These are phyloP conservation scores for Smithsoniella earleae DNA, from an alignment of 163 green algal genomes.

Conservation along the genomic window DNA sequence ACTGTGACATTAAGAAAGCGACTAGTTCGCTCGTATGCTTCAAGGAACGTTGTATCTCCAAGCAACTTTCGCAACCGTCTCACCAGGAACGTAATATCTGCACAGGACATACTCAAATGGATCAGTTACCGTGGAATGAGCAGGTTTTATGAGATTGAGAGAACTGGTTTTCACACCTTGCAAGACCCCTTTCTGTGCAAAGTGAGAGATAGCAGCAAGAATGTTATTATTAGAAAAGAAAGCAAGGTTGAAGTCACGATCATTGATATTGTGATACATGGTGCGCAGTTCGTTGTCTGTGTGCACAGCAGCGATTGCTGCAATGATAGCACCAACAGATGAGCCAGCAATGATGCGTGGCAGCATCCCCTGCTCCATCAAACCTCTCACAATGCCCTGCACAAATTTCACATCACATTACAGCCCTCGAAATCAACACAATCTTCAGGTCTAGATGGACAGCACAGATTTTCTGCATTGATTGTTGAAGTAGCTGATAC, in stretches of 20 bases:
- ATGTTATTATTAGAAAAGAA: background rate
- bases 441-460: no score
- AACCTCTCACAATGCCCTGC: slow-evolving; percentile 83
- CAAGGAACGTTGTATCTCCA: slow-evolving; percentile 73
- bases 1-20: slow-evolving; percentile 89
- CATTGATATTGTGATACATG: slow-evolving; percentile 47
- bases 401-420: no score
- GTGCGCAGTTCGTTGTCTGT: slow-evolving; percentile 70
- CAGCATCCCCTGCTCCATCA: slow-evolving; percentile 81
- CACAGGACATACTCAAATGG: background rate
- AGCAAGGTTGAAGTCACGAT: slow-evolving; percentile 26
- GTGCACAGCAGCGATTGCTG: slow-evolving; percentile 59
- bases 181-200: background rate
- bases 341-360: slow-evolving; percentile 80
- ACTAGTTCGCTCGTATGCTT: slow-evolving; percentile 77
- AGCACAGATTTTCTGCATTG: no score
- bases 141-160: no score
- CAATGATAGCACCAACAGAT: slow-evolving; percentile 45
- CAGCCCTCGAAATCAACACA: no score
- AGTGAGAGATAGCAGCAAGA: background rate
- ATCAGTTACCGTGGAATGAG: no score
- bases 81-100: slow-evolving; percentile 43
- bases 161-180: background rate
- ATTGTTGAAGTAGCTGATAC: no score
- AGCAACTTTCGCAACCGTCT: slow-evolving; percentile 65